These are phyloP conservation scores for Pisolithus marmoratus DNA, from an alignment of 768 basidiomycete genomes.

Conservation along the genomic window DNA sequence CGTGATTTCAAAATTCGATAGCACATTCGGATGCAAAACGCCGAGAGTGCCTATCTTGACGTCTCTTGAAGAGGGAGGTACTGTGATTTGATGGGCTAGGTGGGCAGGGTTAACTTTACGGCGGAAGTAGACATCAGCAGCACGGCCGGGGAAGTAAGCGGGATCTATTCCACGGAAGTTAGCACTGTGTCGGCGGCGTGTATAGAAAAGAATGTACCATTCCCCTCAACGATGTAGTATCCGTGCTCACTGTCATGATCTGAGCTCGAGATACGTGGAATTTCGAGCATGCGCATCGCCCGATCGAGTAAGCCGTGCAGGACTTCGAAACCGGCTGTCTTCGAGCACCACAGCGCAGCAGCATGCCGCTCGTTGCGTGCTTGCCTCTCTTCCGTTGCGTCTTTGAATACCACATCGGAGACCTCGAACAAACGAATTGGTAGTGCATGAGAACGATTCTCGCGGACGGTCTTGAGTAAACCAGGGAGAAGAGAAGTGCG, in stretches of 20 bases:
- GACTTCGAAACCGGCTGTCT: constrained; percentile 94
- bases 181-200: neutral
- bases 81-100: constrained; percentile 37
- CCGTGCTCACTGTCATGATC: constrained; percentile 60
- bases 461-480: constrained; percentile 92
- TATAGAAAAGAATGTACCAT: constrained; percentile 49
- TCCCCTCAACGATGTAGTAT: constrained; percentile 86
- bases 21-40: constrained; percentile 86
- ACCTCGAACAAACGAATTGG: constrained; percentile 94
- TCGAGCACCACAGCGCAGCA: constrained; percentile 93
- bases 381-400: constrained; percentile 68
- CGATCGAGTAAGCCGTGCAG: constrained; percentile 93
- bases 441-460: constrained; percentile 89
- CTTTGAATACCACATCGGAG: constrained; percentile 90
- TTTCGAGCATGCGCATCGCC: constrained; percentile 93
- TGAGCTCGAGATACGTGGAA: constrained; percentile 64
- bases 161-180: constrained; percentile 52
- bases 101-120: constrained; percentile 3
- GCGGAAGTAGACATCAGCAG: constrained; percentile 88
- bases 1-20: constrained; percentile 89
- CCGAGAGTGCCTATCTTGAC: constrained; percentile 83
- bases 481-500: constrained; percentile 95
- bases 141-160: constrained; percentile 92
- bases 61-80: constrained; percentile 38
- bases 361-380: constrained; percentile 85